Percentiles rank a stretch among this genome's conserved stretches.
These are phyloP conservation scores for Stylosanthes scabra DNA, from an alignment of 331 rosid genomes.

Conservation along the genomic window DNA sequence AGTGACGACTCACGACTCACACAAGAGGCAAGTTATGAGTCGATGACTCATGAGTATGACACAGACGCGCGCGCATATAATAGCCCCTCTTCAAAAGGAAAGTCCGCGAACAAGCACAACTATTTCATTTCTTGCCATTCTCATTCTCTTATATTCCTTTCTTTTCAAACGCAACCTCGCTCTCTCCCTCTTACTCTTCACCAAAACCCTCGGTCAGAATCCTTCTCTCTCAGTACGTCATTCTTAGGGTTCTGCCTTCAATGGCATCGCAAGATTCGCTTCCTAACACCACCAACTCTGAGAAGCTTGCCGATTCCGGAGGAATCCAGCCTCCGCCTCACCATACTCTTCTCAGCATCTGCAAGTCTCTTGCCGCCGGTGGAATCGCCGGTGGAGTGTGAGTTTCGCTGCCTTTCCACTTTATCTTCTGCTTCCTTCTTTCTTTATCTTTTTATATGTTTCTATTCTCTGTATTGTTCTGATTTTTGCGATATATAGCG, in stretches of 20 bases:
- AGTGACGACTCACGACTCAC: neutral
- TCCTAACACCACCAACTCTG: conserved; percentile 44
- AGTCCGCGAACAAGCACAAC: neutral
- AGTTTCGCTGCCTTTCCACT: conserved; percentile 31
- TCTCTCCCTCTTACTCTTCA: neutral
- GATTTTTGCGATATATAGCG: neutral
- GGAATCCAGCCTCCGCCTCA: conserved; percentile 58
- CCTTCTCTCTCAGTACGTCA: neutral
- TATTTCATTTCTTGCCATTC: neutral
- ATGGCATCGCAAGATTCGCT: conserved; percentile 59
- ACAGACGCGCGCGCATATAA: conserved; percentile 3
- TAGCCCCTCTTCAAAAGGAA: conserved; percentile 15
- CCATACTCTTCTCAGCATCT: conserved; percentile 51
- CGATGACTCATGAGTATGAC: conserved; percentile 1
- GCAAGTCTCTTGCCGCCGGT: conserved; percentile 69
- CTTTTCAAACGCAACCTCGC: conserved; percentile 7
- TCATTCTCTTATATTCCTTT: neutral
- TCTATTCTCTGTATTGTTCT: neutral
- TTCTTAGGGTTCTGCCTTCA: conserved; percentile 25
- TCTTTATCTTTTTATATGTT: neutral
- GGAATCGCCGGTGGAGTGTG: conserved; percentile 78
- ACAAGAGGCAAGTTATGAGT: neutral
- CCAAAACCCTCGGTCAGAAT: neutral
- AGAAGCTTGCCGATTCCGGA: conserved; percentile 49
- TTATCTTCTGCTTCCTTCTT: neutral